Base-by-base conservation (phyloP, 2,329 filamentous ascomycete species). In the Coniochaeta sp. region DNA sequence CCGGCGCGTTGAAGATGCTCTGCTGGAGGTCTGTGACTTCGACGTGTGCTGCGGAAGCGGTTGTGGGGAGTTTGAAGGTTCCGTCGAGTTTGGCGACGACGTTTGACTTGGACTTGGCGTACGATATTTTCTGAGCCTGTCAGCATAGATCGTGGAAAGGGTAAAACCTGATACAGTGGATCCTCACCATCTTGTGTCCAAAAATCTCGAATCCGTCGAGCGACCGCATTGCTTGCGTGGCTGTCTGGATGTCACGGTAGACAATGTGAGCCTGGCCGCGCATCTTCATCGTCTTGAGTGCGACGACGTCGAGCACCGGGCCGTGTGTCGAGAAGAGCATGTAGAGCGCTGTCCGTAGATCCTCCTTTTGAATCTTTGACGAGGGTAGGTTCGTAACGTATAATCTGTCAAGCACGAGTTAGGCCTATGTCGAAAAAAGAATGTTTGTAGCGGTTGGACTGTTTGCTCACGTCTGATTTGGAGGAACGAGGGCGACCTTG, bases 241-340 rank as follows among this genome's bases (percentile, higher is more conserved):
- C 91, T n/a, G 91, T 87, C 66, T 96, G 89, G 36, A 93, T 81
- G 72, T 99, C 93, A 61, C 90, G 85, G 73, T 92, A 98, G 16
- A 95, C 89, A 62, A 99, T 80, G 70, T 98, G 95, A 63, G 95
- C 95, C 76, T 99, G 95, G 3, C 95, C 95, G 57, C 95, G 89
- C 93, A 98, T 97, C 77, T 91, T 91, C 73, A 82, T 81, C 1
- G 91, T 96, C 77, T 92, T 96, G 67, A 97, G 80, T 33, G 91
- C 90, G 57, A 97, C 89, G 22, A 99, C 85, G 72, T 99, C 95
- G 61, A 99, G 84, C 17, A 99, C 89, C 0, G 91, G 87, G 44
- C 95, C 95, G 72, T 96, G 96, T 16, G 92, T 96, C 12, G 92
- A 91, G 74, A 98, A 98, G 14, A 98, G 83, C 74, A 92, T 90